Evolutionary conservation across 108 stramenopile species (phyloP).

Genomic region (Fistulifera solaris): DNA sequence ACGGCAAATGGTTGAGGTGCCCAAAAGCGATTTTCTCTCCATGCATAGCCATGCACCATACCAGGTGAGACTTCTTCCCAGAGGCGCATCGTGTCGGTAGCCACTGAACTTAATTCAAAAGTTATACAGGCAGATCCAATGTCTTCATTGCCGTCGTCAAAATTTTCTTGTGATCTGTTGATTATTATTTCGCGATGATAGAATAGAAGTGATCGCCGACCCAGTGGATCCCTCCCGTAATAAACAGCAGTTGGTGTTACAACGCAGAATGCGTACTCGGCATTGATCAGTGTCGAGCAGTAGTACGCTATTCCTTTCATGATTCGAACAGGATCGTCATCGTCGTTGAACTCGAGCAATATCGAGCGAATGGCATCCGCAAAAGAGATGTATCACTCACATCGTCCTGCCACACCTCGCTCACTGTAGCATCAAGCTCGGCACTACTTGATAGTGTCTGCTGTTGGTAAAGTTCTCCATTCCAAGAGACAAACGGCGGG

Average conservation of each 20-base stretch:
- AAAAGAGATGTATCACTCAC: not conserved
- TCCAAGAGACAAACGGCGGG: constrained; percentile 55
- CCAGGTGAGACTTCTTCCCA: constrained; percentile 65
- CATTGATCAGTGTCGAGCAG: constrained; percentile 22
- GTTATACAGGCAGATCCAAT: no score
- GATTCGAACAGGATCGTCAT: constrained; percentile 4
- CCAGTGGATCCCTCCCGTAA: constrained; percentile 57
- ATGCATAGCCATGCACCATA: constrained; percentile 28
- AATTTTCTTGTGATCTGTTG: no score
- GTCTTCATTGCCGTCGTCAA: not conserved
- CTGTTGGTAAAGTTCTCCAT: constrained; percentile 65
- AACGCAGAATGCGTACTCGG: constrained; percentile 35
- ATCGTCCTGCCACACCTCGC: constrained; percentile 14
- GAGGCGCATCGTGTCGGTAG: not conserved
- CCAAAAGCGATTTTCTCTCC: not conserved
- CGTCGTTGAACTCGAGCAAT: not conserved
- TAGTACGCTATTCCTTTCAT: not conserved
- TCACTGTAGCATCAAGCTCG: not conserved
- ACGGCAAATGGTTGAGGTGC: constrained; percentile 1
- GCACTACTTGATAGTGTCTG: not conserved
- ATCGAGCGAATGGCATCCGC: not conserved
- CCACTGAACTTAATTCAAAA: constrained; percentile 13
- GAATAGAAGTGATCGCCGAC: constrained; percentile 54
- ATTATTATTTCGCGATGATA: no score
- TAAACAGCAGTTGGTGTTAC: constrained; percentile 24